phyloP scores from a whole-genome alignment of 2,329 filamentous ascomycete genomes.

The Ceratocystis huliohia region DNA sequence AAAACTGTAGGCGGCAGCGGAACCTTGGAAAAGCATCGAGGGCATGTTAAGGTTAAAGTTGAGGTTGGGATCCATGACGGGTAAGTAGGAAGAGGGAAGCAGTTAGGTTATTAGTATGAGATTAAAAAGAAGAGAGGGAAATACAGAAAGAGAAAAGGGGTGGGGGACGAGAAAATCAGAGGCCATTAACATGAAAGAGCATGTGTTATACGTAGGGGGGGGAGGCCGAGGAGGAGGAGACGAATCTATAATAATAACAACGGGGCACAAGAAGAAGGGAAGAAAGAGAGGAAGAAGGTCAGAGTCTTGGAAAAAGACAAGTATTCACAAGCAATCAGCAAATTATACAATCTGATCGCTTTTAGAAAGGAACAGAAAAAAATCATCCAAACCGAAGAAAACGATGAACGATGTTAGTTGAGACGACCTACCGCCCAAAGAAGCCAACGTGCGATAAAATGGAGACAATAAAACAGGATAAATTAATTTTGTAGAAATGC shows the following conservation, averaged over 20 bases:
- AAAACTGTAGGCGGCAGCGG: conserved; percentile 13
- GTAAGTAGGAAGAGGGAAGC: not conserved
- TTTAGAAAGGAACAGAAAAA: not conserved
- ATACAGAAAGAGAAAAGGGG: not conserved
- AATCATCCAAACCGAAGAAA: conserved; percentile 5
- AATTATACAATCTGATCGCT: too few species aligned
- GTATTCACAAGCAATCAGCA: too few species aligned
- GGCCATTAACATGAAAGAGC: not conserved
- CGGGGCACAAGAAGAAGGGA: not conserved
- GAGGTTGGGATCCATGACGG: conserved; percentile 16
- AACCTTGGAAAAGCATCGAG: conserved; percentile 13
- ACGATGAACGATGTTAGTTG: conserved; percentile 1
- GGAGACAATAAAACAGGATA: not conserved
- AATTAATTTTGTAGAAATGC: not conserved
- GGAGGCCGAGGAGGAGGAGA: not conserved
- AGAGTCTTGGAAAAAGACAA: not conserved
- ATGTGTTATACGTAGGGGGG: not conserved
- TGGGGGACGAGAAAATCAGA: not conserved
- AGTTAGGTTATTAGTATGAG: not conserved
- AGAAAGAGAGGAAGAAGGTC: not conserved
- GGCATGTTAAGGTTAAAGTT: conserved; percentile 15
- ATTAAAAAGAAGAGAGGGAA: not conserved
- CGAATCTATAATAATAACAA: not conserved
- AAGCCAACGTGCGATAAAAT: not conserved
- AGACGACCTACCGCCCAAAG: not conserved